Conservation (phyloP, 495 filamentous ascomycete genomes). For the Hypomontagnella monticulosa region DNA sequence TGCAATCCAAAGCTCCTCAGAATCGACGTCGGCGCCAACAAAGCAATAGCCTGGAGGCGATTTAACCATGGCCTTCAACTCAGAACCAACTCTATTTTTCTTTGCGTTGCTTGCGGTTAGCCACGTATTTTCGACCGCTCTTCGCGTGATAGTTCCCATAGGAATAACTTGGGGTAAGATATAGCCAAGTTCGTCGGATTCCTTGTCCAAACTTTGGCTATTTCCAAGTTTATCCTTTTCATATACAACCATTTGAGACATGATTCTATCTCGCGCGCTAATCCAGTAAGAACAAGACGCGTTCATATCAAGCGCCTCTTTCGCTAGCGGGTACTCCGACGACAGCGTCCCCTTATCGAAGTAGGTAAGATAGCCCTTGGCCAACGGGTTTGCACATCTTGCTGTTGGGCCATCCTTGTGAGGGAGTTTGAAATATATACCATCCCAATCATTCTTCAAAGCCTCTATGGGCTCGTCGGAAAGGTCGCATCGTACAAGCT, state of each 20-base stretch:
- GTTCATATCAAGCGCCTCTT: constrained; percentile 97
- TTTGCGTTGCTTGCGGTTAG: constrained; percentile 98
- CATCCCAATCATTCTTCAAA: constrained; percentile 70
- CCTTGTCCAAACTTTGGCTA: constrained; percentile 15
- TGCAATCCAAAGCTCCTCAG: constrained; percentile 99
- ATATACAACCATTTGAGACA: constrained; percentile 92
- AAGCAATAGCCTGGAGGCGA: constrained; percentile 91
- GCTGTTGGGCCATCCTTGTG: constrained; percentile 93
- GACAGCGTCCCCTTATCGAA: constrained; percentile 89
- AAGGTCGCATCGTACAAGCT: constrained; percentile 79
- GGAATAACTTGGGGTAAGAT: constrained; percentile 99
- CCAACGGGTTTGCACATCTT: constrained; percentile 83
- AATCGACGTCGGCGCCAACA: constrained; percentile 97
- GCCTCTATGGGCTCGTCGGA: constrained; percentile 71
- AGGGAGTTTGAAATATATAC: constrained; percentile 90
- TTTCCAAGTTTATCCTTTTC: constrained; percentile 63
- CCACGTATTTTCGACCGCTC: constrained; percentile 98
- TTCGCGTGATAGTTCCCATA: constrained; percentile 97
- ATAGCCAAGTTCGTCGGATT: constrained; percentile 62
- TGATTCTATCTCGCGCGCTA: constrained; percentile 89
- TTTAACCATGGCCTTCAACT: constrained; percentile 96
- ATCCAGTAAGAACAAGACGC: constrained; percentile 99
- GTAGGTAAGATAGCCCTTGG: constrained; percentile 88
- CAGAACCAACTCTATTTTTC: constrained; percentile 91
- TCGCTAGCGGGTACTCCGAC: constrained; percentile 88